Conservation (phyloP, 768 basidiomycete species). For the Suillus luteus region DNA sequence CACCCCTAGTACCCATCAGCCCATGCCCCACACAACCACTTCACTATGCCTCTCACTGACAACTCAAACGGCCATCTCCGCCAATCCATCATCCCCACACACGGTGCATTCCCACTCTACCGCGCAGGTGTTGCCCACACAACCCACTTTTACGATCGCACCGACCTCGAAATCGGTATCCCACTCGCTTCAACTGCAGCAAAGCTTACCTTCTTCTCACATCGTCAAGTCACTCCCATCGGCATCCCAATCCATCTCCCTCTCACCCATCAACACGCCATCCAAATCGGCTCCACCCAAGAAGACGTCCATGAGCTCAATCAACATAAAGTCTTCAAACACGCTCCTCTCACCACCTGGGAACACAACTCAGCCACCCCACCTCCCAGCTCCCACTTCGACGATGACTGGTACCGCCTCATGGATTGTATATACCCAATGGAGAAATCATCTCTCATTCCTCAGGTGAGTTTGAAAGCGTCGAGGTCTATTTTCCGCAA, state of each 20-base stretch:
- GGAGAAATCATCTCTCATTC: slow-evolving; percentile 25
- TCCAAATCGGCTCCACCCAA: slow-evolving; percentile 45
- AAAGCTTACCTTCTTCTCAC: slow-evolving; percentile 62
- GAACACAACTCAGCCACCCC: slow-evolving; percentile 30
- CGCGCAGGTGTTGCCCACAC: slow-evolving; percentile 35
- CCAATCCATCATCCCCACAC: slow-evolving; percentile 36
- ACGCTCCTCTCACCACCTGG: slow-evolving; percentile 17
- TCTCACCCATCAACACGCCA: slow-evolving; percentile 33
- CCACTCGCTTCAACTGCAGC: slow-evolving; percentile 61
- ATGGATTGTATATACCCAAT: slow-evolving; percentile 46
- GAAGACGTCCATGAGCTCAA: slow-evolving; percentile 66
- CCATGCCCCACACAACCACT: slow-evolving; percentile 64
- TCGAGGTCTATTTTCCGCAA: slow-evolving; percentile 43
- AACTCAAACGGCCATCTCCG: slow-evolving; percentile 17
- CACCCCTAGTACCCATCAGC: slow-evolving; percentile 51
- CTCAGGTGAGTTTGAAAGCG: too few relatives aligned
- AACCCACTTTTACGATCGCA: slow-evolving; percentile 33
- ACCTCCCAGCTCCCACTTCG: slow-evolving; percentile 48
- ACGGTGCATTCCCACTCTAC: slow-evolving; percentile 53
- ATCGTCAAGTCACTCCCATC: slow-evolving; percentile 52
- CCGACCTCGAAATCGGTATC: slow-evolving; percentile 27
- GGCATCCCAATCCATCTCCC: slow-evolving; percentile 41
- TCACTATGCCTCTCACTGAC: slow-evolving; percentile 48
- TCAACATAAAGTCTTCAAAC: slow-evolving; percentile 39
- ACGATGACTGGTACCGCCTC: slow-evolving; percentile 59